Evolutionary conservation across 2,329 filamentous ascomycete genomes (phyloP).

Genomic region (Fusarium domesticum): DNA sequence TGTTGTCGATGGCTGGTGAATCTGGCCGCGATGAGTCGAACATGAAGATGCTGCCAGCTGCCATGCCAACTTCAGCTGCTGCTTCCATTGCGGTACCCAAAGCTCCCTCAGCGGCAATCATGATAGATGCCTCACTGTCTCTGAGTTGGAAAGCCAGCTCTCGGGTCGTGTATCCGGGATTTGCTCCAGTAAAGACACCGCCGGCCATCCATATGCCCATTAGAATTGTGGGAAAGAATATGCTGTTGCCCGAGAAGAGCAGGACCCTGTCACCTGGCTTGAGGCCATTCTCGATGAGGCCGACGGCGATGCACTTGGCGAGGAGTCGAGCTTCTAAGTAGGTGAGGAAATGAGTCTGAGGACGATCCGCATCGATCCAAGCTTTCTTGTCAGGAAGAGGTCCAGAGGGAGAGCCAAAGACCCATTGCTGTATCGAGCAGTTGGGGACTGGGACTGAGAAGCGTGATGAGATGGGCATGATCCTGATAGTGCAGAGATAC

Average conservation of each 20-base stretch:
- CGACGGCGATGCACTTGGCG: constrained; percentile 69
- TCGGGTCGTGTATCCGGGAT: constrained; percentile 62
- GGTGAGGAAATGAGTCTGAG: constrained; percentile 66
- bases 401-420: constrained; percentile 49
- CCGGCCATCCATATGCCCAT: constrained; percentile 75
- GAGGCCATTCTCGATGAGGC: constrained; percentile 62
- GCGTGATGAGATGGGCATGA: constrained; percentile 48
- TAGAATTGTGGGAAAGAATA: constrained; percentile 70
- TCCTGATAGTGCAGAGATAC: constrained; percentile 7
- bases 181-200: constrained; percentile 74
- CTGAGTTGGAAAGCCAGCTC: constrained; percentile 74
- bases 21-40: constrained; percentile 59
- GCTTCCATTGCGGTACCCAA: constrained; percentile 65
- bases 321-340: constrained; percentile 63
- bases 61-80: constrained; percentile 55
- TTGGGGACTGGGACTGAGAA: constrained; percentile 44
- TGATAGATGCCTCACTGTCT: constrained; percentile 65
- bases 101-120: constrained; percentile 60
- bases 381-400: constrained; percentile 43
- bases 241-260: constrained; percentile 68
- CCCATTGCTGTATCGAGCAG: constrained; percentile 54
- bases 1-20: constrained; percentile 25
- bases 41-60: constrained; percentile 56
- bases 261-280: constrained; percentile 67
- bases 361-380: constrained; percentile 63